A percentile compares a stretch with the other conserved stretches of the same genome.
phyloP scores from a whole-genome alignment of 805 yeast species.

The Teunomyces lycoperdinae region DNA sequence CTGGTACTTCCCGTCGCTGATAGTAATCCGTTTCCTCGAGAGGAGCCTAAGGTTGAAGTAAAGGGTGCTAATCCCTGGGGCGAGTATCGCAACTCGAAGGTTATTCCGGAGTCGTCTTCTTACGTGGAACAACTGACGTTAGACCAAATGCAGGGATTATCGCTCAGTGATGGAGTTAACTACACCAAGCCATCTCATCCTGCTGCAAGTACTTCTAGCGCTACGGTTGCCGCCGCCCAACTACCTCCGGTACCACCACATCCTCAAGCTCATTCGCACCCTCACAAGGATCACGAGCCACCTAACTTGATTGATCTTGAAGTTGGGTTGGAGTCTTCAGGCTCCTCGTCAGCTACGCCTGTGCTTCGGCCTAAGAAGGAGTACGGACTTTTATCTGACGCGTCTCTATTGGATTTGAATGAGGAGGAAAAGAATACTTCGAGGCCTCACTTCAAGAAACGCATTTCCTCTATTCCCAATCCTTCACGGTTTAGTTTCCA shows the following conservation, averaged over 20 bases:
- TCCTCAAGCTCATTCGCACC: neutral
- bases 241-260: neutral
- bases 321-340: slow-evolving; percentile 28
- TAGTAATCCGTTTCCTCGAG: slow-evolving; percentile 8
- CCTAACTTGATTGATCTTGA: slow-evolving; percentile 36
- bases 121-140: neutral
- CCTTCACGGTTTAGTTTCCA: slow-evolving; percentile 33
- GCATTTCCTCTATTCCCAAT: slow-evolving; percentile 24
- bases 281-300: slow-evolving; percentile 3
- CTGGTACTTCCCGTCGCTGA: neutral
- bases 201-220: too few relatives aligned
- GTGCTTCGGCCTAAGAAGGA: slow-evolving; percentile 12
- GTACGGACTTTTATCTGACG: slow-evolving; percentile 10
- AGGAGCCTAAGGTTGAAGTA: slow-evolving; percentile 5
- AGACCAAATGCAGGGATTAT: slow-evolving; percentile 5
- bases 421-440: slow-evolving; percentile 13
- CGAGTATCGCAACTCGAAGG: slow-evolving; percentile 17
- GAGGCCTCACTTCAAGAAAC: slow-evolving; percentile 31
- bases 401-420: slow-evolving; percentile 28
- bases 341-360: slow-evolving; percentile 17
- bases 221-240: too few relatives aligned
- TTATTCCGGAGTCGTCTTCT: neutral
- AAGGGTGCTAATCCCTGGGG: slow-evolving; percentile 36
- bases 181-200: neutral
- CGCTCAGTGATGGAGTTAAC: slow-evolving; percentile 3